Percentiles rank a stretch among this genome's conserved stretches.
These are phyloP conservation scores for Kodamaea restingae DNA, from an alignment of 805 yeast genomes.

Conservation along the genomic window DNA sequence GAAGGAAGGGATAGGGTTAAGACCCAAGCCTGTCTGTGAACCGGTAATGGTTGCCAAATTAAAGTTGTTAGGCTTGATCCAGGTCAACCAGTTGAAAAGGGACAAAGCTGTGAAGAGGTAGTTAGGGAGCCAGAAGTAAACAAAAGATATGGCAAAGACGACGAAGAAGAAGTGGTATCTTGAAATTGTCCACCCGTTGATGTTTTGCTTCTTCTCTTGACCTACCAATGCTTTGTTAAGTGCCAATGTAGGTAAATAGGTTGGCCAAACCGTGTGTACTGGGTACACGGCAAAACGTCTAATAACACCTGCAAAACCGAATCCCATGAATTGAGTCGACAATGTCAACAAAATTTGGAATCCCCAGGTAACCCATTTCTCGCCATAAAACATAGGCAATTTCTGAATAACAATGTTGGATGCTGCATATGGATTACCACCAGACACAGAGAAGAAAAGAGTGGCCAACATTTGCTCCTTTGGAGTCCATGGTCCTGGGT, in stretches of 20 bases:
- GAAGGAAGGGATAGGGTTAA: slow-evolving; percentile 28
- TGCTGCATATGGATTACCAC: slow-evolving; percentile 19
- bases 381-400: slow-evolving; percentile 18
- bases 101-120: slow-evolving; percentile 25
- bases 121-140: slow-evolving; percentile 29
- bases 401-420: slow-evolving; percentile 11
- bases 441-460: slow-evolving; percentile 33
- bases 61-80: slow-evolving; percentile 26
- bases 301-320: slow-evolving; percentile 29
- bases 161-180: slow-evolving; percentile 20
- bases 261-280: slow-evolving; percentile 51
- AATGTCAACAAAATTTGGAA: slow-evolving; percentile 22
- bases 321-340: slow-evolving; percentile 26
- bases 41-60: slow-evolving; percentile 26
- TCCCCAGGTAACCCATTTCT: slow-evolving; percentile 28
- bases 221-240: slow-evolving; percentile 24
- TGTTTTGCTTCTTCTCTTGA: slow-evolving; percentile 23
- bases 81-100: slow-evolving; percentile 27
- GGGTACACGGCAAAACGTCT: slow-evolving; percentile 45
- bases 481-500: slow-evolving; percentile 62
- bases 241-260: slow-evolving; percentile 25
- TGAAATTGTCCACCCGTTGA: slow-evolving; percentile 31
- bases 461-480: slow-evolving; percentile 69
- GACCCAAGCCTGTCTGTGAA: slow-evolving; percentile 21
- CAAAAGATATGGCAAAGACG: slow-evolving; percentile 16